Evolutionary conservation across 139 green algal species (phyloP), one percentile per base, ranked within the genome.

Genomic region (Coelastrella sp.): DNA sequence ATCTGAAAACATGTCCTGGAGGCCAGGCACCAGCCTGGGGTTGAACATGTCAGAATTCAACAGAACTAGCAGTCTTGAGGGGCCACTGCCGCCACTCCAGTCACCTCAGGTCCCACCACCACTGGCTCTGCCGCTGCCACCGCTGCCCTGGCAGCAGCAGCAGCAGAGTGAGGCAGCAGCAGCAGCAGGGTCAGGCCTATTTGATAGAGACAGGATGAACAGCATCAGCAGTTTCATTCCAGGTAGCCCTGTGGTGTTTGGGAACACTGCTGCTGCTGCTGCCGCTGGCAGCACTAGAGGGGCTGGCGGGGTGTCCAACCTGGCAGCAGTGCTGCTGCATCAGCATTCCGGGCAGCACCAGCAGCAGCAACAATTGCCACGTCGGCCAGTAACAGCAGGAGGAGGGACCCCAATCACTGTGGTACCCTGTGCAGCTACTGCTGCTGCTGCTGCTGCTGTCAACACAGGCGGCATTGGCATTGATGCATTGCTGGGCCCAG

Each of bases 81-180:
- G 8, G 25, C 84, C 68, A 11, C 84, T 88, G 66, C 68, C 68
- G 9, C 0, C 24, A 9, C 56, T 88, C 66, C 35, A n/a, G 68
- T 88, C 68, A 88, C 66, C 84, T 22, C 84, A 70, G 68, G 22
- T 49, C 10, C 68, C 84, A 49, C 25, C 65, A 65, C 82, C 82
- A 35, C 82, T 79, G 63, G 15, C 25, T 49, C 68, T 81, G 84
- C 84, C 61, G 84, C 84, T 88, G 68, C 24, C 27, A 10, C 66
- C 49, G 20, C 66, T 65, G 20, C 66, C 66, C 22, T 25, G 25
- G 80, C 84, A 78, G 56, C 68, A 80, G 63, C 63, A 63, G 49
- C 84, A 80, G 25, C 65, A 80, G 49, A 65, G 25, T 27, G 60
- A 87, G 27, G 15, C 78, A 84, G 78, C 78, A 84, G 78, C 78